Evolutionary conservation across 2,329 filamentous ascomycete species (phyloP).

Genomic region (Paecilomyces fulvus): DNA sequence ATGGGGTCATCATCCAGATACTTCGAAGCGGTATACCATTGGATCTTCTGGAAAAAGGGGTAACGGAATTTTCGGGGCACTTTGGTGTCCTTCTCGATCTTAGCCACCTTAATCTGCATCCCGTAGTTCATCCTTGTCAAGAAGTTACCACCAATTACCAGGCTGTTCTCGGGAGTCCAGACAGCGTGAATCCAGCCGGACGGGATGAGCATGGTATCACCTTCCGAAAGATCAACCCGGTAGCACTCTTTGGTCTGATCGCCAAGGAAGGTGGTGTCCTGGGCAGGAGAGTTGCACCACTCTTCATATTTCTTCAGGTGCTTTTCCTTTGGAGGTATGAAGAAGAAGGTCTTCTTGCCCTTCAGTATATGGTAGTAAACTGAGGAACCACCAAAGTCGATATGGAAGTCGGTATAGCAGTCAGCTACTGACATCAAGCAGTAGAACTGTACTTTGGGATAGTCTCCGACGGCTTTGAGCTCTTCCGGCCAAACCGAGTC

Average conservation of each 20-base stretch:
- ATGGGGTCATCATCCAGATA: conserved; percentile 58
- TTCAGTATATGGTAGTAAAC: conserved; percentile 64
- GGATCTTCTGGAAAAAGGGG: conserved; percentile 60
- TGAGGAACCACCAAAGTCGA: conserved; percentile 63
- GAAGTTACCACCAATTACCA: conserved; percentile 65
- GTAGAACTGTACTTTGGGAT: conserved; percentile 59
- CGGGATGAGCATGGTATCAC: conserved; percentile 63
- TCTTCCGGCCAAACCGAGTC: conserved; percentile 45
- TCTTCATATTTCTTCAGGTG: conserved; percentile 63
- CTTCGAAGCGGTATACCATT: conserved; percentile 58
- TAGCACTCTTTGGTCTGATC: conserved; percentile 59
- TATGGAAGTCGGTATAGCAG: conserved; percentile 64
- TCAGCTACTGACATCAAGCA: conserved; percentile 64
- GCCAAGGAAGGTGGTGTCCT: conserved; percentile 58
- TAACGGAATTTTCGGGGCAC: conserved; percentile 59
- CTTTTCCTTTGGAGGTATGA: conserved; percentile 60
- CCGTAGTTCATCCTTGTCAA: conserved; percentile 56
- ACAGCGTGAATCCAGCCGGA: conserved; percentile 66
- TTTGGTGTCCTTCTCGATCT: conserved; percentile 60
- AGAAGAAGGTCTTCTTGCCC: conserved; percentile 63
- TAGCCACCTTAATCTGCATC: conserved; percentile 57
- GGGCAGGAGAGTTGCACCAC: conserved; percentile 59
- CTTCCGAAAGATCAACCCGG: conserved; percentile 56
- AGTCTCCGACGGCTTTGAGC: conserved; percentile 46
- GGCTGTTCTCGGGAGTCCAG: conserved; percentile 60